phyloP scores from a whole-genome alignment of 2,329 filamentous ascomycete genomes.

The Beauveria pseudobassiana region DNA sequence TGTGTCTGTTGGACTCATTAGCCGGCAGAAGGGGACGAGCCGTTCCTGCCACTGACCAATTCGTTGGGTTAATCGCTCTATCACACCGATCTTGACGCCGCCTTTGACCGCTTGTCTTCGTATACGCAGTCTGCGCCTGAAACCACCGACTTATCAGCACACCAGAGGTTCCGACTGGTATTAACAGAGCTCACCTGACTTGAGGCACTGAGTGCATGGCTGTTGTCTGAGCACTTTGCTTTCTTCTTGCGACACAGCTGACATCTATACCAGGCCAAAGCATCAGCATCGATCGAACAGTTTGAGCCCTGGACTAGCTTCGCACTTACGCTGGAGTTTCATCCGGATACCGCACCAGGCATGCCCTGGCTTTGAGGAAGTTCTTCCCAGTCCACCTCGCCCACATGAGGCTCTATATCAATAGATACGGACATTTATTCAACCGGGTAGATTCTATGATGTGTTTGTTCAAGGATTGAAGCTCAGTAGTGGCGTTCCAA shows the following conservation, averaged over 20 bases:
- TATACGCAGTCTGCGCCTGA: constrained; percentile 25
- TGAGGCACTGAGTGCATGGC: constrained; percentile 34
- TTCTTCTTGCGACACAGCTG: constrained; percentile 38
- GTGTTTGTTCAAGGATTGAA: background rate
- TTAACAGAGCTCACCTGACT: constrained; percentile 19
- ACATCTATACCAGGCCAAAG: constrained; percentile 18
- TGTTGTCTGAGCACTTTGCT: constrained; percentile 33
- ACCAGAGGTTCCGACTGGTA: background rate
- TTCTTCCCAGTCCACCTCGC: background rate
- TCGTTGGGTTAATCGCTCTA: constrained; percentile 27
- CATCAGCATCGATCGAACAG: background rate
- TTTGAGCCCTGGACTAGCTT: background rate
- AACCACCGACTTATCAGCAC: background rate
- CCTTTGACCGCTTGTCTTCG: constrained; percentile 25
- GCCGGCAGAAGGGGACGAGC: background rate
- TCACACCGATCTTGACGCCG: constrained; percentile 26
- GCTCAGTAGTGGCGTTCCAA: background rate
- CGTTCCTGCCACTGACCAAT: constrained; percentile 18
- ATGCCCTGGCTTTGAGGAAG: background rate
- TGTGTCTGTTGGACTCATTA: constrained; percentile 16
- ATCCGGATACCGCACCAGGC: background rate
- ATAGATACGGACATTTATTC: background rate
- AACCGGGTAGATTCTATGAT: background rate
- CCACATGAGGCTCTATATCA: background rate
- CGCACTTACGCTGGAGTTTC: constrained; percentile 4